phyloP scores from a whole-genome alignment of 805 yeast genomes.

The Middelhovenomyces tepae region DNA sequence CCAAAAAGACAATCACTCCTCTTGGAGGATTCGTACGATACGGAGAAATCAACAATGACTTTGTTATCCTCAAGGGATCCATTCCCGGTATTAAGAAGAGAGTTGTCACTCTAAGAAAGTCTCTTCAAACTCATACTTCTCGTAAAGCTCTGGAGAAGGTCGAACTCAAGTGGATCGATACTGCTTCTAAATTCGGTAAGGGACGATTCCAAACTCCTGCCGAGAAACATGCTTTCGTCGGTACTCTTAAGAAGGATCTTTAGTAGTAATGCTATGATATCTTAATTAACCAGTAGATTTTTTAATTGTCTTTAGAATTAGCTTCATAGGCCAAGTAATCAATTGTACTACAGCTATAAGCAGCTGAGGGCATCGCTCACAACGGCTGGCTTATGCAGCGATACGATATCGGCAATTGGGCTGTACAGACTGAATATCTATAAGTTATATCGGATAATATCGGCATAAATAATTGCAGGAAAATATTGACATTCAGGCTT shows the following conservation, averaged over 20 bases:
- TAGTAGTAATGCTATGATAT: conserved; percentile 9
- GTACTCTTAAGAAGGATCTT: conserved; percentile 98
- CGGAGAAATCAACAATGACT: conserved; percentile 97
- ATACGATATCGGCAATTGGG: too few species aligned
- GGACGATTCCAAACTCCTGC: conserved; percentile 99
- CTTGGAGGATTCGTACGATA: conserved; percentile 99
- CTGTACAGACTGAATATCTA: too few species aligned
- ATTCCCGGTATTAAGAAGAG: conserved; percentile 99
- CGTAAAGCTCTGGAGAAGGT: conserved; percentile 97
- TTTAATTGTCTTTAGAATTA: not conserved
- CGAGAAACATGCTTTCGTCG: conserved; percentile 99
- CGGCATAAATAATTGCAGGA: too few species aligned
- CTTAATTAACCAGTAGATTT: conserved; percentile 1
- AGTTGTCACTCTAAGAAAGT: conserved; percentile 97
- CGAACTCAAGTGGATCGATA: conserved; percentile 98
- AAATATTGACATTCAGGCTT: too few species aligned
- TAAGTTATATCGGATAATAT: too few species aligned
- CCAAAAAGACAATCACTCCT: conserved; percentile 99
- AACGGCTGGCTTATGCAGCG: too few species aligned
- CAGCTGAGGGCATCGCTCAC: too few species aligned
- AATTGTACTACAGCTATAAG: too few species aligned
- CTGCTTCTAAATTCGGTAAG: conserved; percentile 99
- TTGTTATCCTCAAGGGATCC: conserved; percentile 95
- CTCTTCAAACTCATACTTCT: conserved; percentile 93
- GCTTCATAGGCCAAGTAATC: too few species aligned